Evolutionary conservation across 805 yeast species (phyloP), one percentile per base, ranked within the genome.

Genomic region (Lachancea sp.): DNA sequence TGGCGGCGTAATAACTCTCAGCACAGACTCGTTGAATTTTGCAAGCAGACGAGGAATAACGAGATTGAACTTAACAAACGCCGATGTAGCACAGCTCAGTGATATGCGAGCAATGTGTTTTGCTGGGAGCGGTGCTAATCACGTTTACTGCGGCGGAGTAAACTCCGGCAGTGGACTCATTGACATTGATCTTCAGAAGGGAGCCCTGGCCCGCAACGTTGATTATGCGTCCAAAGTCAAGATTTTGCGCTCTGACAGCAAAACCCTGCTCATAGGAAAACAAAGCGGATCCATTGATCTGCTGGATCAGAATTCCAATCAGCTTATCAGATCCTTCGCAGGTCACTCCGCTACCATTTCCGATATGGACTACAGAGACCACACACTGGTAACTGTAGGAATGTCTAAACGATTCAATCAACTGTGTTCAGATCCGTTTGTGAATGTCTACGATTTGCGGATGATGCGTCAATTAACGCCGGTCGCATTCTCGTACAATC

Each of bases 331-430:
- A 49, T 64, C 77, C 0, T 81, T 83, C 52, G 63, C 68, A 10
- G 79, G 82, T 10, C 87, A 81, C 59, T 74, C 79, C 25, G 78
- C 82, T 1, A 68, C 79, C 1, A 65, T 85, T 16, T 74, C 87
- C 0, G 81, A 80, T 42, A 69, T 85, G 59, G 85, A 79, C 53
- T 73, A 81, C 17, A 73, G 75, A 53, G 90, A 84, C 17, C 74
- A 75, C 47, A 78, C 78, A 27, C 69, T 86, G 36, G 79, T 87
- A 15, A 83, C 95, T 0, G 87, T 95, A 46, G 97, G 97, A 17
- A 81, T 79, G 51, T 78, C 90, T 0, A 66, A 79, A 19, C 76
- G 88, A 39, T 77, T 79, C 41, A 79, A 81, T 39, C 70, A 73
- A 7, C 71, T 71, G 45, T 64, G 74, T 16, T 72, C 79, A 8